Conservation (phyloP, 441 rosid species). For the Syzygium syzygioides region DNA sequence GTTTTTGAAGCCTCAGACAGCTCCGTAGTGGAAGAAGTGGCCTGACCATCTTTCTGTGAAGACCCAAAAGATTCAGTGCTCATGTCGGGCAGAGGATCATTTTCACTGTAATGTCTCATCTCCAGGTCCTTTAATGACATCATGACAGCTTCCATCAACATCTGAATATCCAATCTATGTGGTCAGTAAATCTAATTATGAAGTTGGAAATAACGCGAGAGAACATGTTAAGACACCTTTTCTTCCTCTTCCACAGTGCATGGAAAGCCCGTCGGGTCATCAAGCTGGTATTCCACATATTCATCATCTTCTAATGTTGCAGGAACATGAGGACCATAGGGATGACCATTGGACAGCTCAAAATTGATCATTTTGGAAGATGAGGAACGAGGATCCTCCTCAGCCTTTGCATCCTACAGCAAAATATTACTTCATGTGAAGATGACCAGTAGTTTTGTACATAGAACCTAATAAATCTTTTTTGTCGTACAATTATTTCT, state of each 20-base stretch:
- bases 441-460: neutral
- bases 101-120: neutral
- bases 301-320: neutral
- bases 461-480: neutral
- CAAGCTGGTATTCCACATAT: constrained; percentile 5
- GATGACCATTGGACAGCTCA: constrained; percentile 4
- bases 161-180: neutral
- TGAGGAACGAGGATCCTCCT: neutral
- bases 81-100: neutral
- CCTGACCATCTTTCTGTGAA: neutral
- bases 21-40: neutral
- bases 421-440: neutral
- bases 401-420: neutral
- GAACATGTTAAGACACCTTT: neutral
- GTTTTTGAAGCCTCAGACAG: neutral
- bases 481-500: neutral
- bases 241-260: constrained; percentile 4
- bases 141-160: constrained; percentile 1
- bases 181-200: neutral
- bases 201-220: neutral
- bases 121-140: constrained; percentile 2
- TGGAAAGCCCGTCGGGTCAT: constrained; percentile 1
- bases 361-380: constrained; percentile 1
- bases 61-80: neutral
- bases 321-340: neutral